Evolutionary conservation across 345 rosid species (phyloP), one percentile per base, ranked within the genome.

Genomic region (Hibiscus trionum): DNA sequence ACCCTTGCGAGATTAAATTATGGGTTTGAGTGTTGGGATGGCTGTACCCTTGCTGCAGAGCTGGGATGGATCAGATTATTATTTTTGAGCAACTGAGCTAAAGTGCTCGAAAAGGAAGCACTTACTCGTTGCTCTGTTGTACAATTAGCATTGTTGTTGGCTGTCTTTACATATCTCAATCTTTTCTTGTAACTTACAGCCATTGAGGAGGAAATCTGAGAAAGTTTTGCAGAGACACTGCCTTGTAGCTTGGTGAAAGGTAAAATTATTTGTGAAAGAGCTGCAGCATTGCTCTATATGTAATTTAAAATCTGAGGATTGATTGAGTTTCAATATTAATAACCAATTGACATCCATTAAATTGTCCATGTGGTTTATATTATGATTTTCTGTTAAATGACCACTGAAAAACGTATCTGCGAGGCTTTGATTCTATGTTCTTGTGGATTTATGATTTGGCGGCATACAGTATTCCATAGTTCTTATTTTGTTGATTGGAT

Each of bases 181-280:
- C 78, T 79, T 78, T 77, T 79, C 81, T 76, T 83, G 80, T 83
- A 79, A 86, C 80, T 82, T 78, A 84, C 83, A 74, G 89, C 83
- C 81, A 72, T 75, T 71, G 78, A 80, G 75, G 82, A 73, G 80
- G 84, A 73, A 85, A 71, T 70, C 78, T 76, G 75, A 81, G 86
- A 79, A 86, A 90, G 84, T 91, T 91, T 88, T 90, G 89, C 88
- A 73, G 86, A 85, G 82, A 79, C 80, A 84, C 84, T 83, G 84
- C 83, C 72, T 72, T 87, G 86, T 83, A 86, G 85, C 83, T 81
- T 80, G 86, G 80, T 81, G 82, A 80, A 93, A 88, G 87, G 86
- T 83, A 81, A 82, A 86, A 76, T 80, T 77, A 81, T 84, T 84
- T 75, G 56, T 87, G 88, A 80, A 82, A 85, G 83, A 81, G 89